Evolutionary conservation across 345 rosid genomes (phyloP).

Genomic region (Kernera saxatilis): DNA sequence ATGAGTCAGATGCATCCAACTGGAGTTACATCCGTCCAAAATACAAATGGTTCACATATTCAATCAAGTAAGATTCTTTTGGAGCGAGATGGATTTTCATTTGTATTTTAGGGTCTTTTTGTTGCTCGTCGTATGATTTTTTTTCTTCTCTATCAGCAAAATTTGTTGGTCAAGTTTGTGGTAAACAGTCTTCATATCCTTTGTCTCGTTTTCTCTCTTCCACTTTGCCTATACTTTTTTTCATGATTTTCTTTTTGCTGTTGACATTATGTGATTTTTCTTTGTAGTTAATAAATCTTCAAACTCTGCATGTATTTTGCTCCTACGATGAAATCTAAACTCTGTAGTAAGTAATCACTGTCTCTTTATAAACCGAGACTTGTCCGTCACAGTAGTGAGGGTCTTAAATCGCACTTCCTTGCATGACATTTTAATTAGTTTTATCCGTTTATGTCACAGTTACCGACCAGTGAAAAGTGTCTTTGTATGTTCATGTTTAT

Average conservation of each 20-base stretch:
- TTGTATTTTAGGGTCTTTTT: not conserved
- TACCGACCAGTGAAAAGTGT: not conserved
- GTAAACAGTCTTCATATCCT: not conserved
- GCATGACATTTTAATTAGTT: not conserved
- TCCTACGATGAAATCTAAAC: not conserved
- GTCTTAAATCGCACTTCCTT: not conserved
- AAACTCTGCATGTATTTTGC: not conserved
- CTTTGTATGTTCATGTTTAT: not conserved
- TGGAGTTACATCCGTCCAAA: slow-evolving; percentile 49
- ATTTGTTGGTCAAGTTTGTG: not conserved
- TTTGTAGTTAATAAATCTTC: not conserved
- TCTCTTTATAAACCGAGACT: not conserved
- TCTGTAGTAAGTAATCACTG: not conserved
- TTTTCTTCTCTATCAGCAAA: not conserved
- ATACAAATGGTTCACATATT: slow-evolving; percentile 76
- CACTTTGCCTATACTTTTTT: not conserved
- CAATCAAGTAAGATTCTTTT: slow-evolving; percentile 53
- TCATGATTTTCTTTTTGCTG: not conserved
- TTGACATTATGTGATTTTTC: not conserved
- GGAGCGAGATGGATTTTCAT: not conserved
- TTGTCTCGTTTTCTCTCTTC: not conserved
- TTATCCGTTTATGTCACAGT: not conserved
- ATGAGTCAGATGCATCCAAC: slow-evolving; percentile 72
- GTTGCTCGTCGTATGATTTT: not conserved
- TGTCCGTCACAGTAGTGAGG: not conserved